Percentiles rank a stretch among this genome's conserved stretches.
Conservation (phyloP, 179 eudicot species). For the Patellifolia procumbens region DNA sequence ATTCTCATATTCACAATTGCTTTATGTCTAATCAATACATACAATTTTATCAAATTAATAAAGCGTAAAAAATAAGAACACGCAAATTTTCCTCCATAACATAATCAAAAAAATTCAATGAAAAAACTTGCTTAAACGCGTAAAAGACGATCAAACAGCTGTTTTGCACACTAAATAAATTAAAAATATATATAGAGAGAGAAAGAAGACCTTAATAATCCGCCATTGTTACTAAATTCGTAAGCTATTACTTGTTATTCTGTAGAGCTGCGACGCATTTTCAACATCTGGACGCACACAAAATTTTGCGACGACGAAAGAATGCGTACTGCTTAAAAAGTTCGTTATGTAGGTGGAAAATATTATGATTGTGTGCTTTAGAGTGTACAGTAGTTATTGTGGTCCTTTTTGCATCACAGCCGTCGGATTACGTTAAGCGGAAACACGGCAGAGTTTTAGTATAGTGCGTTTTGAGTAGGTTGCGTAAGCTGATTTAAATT, state of each 20-base stretch:
- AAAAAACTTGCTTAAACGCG: constrained; percentile 9
- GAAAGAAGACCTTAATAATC: constrained; percentile 2
- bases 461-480: background rate
- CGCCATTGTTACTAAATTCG: constrained; percentile 21
- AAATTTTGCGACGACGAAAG: background rate
- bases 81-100: background rate
- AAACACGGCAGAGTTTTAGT: background rate
- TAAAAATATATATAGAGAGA: background rate
- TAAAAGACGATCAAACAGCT: constrained; percentile 13
- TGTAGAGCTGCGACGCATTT: background rate
- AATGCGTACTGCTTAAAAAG: background rate
- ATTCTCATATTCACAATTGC: constrained; percentile 5
- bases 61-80: constrained; percentile 16
- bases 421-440: constrained; percentile 15
- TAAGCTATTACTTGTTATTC: too few species aligned
- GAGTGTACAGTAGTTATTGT: background rate
- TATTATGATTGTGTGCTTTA: background rate
- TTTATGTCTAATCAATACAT: background rate
- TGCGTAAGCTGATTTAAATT: constrained; percentile 14
- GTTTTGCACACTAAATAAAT: background rate
- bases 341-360: background rate
- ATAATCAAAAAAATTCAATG: background rate
- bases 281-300: too few species aligned
- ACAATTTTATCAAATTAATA: background rate
- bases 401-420: background rate